Evolutionary conservation across 1,139 yeast species (phyloP).

Genomic region (Debaryomyces robertsiae): DNA sequence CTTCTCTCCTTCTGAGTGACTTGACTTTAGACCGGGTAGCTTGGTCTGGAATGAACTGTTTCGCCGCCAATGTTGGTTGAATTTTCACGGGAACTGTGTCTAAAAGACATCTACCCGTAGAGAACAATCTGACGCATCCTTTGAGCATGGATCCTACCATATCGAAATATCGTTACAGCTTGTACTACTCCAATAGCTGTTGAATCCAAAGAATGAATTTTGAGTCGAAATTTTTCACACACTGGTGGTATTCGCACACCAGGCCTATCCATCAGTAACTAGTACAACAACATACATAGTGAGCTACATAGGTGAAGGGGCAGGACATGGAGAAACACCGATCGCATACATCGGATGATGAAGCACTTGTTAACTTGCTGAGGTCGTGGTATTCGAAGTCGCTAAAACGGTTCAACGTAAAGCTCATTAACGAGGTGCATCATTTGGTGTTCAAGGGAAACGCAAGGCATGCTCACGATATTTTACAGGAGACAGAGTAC

Average conservation of each 20-base stretch:
- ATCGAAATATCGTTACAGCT: not conserved
- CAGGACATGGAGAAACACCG: not conserved
- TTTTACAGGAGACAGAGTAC: conserved; percentile 24
- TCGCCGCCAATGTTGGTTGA: conserved; percentile 36
- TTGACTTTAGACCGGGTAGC: conserved; percentile 37
- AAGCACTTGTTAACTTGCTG: conserved; percentile 8
- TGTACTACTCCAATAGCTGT: not conserved
- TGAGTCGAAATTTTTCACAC: conserved; percentile 8
- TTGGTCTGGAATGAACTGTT: conserved; percentile 29
- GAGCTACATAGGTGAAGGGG: not conserved
- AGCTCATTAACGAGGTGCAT: conserved; percentile 26
- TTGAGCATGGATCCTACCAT: too few species aligned
- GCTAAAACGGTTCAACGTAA: conserved; percentile 20
- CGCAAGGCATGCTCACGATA: conserved; percentile 14
- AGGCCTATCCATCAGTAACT: not conserved
- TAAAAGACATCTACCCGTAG: conserved; percentile 19
- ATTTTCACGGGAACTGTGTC: conserved; percentile 17
- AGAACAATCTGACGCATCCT: conserved; percentile 12
- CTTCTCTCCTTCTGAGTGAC: conserved; percentile 43
- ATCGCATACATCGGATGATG: not conserved
- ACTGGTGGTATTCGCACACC: not conserved
- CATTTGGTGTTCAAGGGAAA: conserved; percentile 14
- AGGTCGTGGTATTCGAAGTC: conserved; percentile 24
- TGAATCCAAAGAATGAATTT: conserved; percentile 5
- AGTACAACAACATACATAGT: too few species aligned